Evolutionary conservation across 1,284 basidiomycete species (phyloP), one percentile per base, ranked within the genome.

Genomic region (Puccinia novopanici): DNA sequence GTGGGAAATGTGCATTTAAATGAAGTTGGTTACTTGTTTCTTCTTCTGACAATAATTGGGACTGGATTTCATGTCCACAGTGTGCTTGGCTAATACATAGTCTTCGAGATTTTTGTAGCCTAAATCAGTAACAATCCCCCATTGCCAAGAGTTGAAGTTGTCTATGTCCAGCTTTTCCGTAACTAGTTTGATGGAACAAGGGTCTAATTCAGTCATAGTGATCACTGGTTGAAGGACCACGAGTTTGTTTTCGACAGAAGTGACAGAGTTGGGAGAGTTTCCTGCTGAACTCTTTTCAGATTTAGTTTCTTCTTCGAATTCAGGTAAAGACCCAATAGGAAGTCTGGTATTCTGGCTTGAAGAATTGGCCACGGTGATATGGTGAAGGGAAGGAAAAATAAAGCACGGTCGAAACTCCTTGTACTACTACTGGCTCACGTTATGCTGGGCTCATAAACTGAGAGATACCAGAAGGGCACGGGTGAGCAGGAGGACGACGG

Each of bases 11-110:
- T 70, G 67, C 45, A 70, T 48, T 6, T 45, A 17, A 13, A 70
- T 70, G 67, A 70, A 70, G 67, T 48, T 70, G 45, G 67, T 70
- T 2, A 27, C 40, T 19, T 27, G 40, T 45, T 50, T 50, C n/a
- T 34, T 3, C 10, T 52, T 50, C 2, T 30, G 40, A 8, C 30
- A 3, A 17, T 50, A 52, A 17, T 70, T 40, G 30, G 67, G n/a
- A 17, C 2, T 30, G 3, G 19, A 12, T 22, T 65, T 19, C 61
- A 65, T 42, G 1, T 65, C 22, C 2, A 4, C 19, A 6, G 61
- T 42, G 8, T 65, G 61, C 0, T 2, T 2, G 9, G 19, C 37
- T 2, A 70, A 24, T 48, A 34, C n/a, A n/a, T n/a, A n/a, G n/a
- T n/a, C n/a, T n/a, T n/a, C n/a, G n/a, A n/a, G n/a, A n/a, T n/a